These are phyloP conservation scores for Malassezia globosa DNA, from an alignment of 1,284 basidiomycete genomes.

Conservation along the genomic window DNA sequence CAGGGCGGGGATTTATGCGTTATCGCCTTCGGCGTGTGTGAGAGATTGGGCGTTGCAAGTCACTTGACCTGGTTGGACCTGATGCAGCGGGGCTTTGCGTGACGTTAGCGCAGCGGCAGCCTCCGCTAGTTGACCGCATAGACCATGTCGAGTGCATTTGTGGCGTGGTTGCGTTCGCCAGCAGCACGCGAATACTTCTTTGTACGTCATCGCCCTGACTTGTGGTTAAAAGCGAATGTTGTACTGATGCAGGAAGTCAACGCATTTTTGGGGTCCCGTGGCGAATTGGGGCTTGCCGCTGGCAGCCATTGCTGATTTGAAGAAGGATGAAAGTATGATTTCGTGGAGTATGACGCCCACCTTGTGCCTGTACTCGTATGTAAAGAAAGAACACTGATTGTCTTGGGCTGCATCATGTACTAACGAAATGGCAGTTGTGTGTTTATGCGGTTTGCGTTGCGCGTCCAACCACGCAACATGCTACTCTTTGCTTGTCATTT, in stretches of 20 bases:
- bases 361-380: slow-evolving; percentile 34
- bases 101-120: too few relatives aligned
- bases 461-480: slow-evolving; percentile 43
- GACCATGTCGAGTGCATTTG: slow-evolving; percentile 27
- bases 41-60: too few relatives aligned
- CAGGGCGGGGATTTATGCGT: too few relatives aligned
- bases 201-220: slow-evolving; percentile 26
- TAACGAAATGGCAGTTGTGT: slow-evolving; percentile 22
- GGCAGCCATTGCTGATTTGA: slow-evolving; percentile 40
- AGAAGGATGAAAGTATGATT: slow-evolving; percentile 44
- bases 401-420: too few relatives aligned
- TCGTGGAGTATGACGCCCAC: slow-evolving; percentile 42
- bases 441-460: slow-evolving; percentile 45
- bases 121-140: too few relatives aligned
- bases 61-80: too few relatives aligned
- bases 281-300: slow-evolving; percentile 47
- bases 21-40: too few relatives aligned
- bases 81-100: too few relatives aligned
- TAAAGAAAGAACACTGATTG: too few relatives aligned
- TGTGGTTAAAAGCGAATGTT: too few relatives aligned
- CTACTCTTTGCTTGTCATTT: slow-evolving; percentile 43
- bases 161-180: slow-evolving; percentile 40
- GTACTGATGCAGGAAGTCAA: slow-evolving; percentile 21
- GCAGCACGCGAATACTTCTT: slow-evolving; percentile 45
- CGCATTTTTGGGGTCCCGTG: slow-evolving; percentile 47